Conservation (phyloP, 2,329 filamentous ascomycete genomes). For the Eutypella sp. region DNA sequence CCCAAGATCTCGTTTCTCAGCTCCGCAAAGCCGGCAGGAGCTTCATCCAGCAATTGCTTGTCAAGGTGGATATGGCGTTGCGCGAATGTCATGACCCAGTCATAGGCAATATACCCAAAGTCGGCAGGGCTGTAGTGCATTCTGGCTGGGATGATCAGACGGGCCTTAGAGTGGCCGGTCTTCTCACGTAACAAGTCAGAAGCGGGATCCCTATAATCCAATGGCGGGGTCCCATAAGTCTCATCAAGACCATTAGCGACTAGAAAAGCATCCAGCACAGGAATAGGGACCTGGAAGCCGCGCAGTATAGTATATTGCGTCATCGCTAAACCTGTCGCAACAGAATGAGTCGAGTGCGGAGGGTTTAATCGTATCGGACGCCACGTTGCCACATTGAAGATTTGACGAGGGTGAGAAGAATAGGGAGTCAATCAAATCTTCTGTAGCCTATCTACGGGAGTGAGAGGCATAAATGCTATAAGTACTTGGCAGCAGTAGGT, state of each 20-base stretch:
- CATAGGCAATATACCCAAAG: not conserved
- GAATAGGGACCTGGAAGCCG: not conserved
- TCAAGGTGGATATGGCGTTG: not conserved
- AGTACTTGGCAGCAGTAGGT: too few species aligned
- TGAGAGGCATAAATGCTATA: too few species aligned
- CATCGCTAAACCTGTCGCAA: not conserved
- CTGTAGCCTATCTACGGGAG: too few species aligned
- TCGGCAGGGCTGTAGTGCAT: not conserved
- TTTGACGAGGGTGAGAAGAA: too few species aligned
- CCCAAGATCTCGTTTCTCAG: not conserved
- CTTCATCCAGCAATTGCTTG: not conserved
- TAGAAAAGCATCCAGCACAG: not conserved
- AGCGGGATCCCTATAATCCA: not conserved
- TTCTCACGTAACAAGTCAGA: not conserved
- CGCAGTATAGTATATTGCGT: not conserved
- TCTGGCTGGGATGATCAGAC: not conserved
- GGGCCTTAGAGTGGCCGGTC: not conserved
- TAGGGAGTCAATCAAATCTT: too few species aligned
- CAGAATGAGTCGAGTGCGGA: not conserved
- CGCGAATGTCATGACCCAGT: not conserved
- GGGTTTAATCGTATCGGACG: too few species aligned
- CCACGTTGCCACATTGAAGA: too few species aligned
- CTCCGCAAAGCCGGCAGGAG: not conserved
- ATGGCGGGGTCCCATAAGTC: not conserved
- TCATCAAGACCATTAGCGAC: not conserved